These are phyloP conservation scores for Alternaria sp. DNA, from an alignment of 2,329 filamentous ascomycete species.

Conservation along the genomic window DNA sequence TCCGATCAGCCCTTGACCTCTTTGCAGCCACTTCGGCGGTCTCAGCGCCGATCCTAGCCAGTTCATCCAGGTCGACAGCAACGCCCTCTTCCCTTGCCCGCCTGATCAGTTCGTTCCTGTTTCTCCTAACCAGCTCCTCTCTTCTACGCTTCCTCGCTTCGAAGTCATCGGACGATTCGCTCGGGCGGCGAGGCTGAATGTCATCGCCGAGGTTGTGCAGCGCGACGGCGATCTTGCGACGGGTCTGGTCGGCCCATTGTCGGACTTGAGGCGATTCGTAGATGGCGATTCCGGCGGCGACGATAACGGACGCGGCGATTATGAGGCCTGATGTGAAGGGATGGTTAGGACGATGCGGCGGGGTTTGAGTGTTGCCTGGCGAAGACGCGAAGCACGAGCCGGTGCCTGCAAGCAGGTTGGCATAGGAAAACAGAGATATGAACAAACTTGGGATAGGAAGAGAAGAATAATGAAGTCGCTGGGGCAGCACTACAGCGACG, in stretches of 20 bases:
- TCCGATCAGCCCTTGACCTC: conserved; percentile 28
- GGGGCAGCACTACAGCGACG: conserved; percentile 31
- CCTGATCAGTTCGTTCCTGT: conserved; percentile 48
- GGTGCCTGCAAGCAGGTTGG: conserved; percentile 47
- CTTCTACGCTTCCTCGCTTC: conserved; percentile 41
- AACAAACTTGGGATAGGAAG: not conserved
- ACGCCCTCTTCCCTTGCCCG: conserved; percentile 51
- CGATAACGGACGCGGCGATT: conserved; percentile 67
- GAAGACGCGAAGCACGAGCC: conserved; percentile 28
- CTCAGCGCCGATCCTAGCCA: conserved; percentile 45
- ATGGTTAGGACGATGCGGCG: conserved; percentile 37
- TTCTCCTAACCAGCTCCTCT: conserved; percentile 45
- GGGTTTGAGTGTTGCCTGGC: conserved; percentile 12
- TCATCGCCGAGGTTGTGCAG: conserved; percentile 68
- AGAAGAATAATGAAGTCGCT: conserved; percentile 1
- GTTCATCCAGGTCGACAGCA: conserved; percentile 53
- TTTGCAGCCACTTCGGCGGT: conserved; percentile 29
- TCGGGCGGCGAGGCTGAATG: conserved; percentile 56
- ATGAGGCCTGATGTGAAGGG: conserved; percentile 62
- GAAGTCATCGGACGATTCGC: conserved; percentile 44
- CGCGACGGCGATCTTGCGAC: conserved; percentile 67
- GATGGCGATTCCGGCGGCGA: conserved; percentile 69
- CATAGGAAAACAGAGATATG: conserved; percentile 11
- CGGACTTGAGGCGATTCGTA: conserved; percentile 70
- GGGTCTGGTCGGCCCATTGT: conserved; percentile 68